Percentiles rank a stretch among this genome's conserved stretches.
These are phyloP conservation scores for Talaromyces stipitatus DNA, from an alignment of 495 filamentous ascomycete species.

Conservation along the genomic window DNA sequence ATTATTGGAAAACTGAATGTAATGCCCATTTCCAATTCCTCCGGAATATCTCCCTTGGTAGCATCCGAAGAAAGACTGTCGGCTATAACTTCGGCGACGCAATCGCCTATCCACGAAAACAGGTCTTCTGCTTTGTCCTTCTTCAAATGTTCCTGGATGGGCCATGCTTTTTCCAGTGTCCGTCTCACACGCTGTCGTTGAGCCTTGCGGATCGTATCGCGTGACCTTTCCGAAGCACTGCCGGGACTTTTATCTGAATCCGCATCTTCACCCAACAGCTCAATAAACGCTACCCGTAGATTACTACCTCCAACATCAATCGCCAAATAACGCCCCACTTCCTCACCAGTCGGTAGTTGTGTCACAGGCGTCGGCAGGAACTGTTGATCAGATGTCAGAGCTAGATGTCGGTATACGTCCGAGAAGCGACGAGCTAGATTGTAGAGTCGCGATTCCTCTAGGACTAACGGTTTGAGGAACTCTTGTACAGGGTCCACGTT, in stretches of 20 bases:
- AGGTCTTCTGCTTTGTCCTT: slow-evolving; percentile 66
- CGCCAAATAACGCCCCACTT: slow-evolving; percentile 63
- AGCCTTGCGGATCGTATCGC: slow-evolving; percentile 36
- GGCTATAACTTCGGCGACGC: slow-evolving; percentile 64
- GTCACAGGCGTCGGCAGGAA: slow-evolving; percentile 77
- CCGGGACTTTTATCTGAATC: slow-evolving; percentile 26
- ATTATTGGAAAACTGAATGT: slow-evolving; percentile 85
- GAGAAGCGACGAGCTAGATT: slow-evolving; percentile 55
- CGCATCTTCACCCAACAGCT: slow-evolving; percentile 48
- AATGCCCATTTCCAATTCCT: slow-evolving; percentile 66
- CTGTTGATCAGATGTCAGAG: slow-evolving; percentile 58
- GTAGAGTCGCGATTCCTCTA: slow-evolving; percentile 43
- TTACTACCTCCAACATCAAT: slow-evolving; percentile 82
- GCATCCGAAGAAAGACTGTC: slow-evolving; percentile 39
- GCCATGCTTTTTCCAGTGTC: slow-evolving; percentile 65
- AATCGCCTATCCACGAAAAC: slow-evolving; percentile 73
- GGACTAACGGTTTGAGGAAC: slow-evolving; percentile 30
- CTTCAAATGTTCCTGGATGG: slow-evolving; percentile 72
- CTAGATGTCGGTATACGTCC: slow-evolving; percentile 53
- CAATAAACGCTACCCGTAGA: slow-evolving; percentile 69
- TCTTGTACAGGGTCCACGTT: slow-evolving; percentile 27
- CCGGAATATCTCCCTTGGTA: slow-evolving; percentile 34
- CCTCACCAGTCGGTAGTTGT: slow-evolving; percentile 53
- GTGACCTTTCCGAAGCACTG: slow-evolving; percentile 29
- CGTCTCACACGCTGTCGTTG: slow-evolving; percentile 46